Base-by-base conservation (phyloP, 805 yeast genomes). In the Ogataea angusta region DNA sequence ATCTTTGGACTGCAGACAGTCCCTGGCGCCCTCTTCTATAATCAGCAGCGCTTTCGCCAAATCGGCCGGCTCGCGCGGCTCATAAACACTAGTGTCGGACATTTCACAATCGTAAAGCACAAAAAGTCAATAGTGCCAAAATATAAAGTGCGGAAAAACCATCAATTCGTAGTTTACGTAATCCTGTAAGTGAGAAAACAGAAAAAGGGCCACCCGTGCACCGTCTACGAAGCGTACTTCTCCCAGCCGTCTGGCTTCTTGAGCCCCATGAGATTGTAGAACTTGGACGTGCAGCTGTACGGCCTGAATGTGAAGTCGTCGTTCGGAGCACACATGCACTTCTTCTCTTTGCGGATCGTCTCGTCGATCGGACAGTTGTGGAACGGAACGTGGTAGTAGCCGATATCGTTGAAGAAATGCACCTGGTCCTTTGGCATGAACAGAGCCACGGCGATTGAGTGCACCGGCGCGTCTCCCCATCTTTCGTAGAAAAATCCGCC, bases 391-490 rank as follows among this genome's bases (percentile, higher is more conserved):
- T 87, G 96, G 68, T 59, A 84, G 64, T 88, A 87, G 37, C 95
- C 95, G 47, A 87, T 76, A 56, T 87, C 95, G 45, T 78, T 83
- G 60, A 89, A 89, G 72, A 83, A 79, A 57, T 88, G 95, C 36
- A 88, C 66, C 56, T 81, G 69, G 46, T 76, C 79, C 60, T 75
- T 78, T 40, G 84, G 78, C 62, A 86, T 59, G 67, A 88, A 85
- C 49, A 88, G 67, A 4, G 93, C 69, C 15, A 86, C 95, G 23
- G 93, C 96, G 55, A 87, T 80, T 5, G 95, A 84, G 63, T 87
- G 96, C 36, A 87, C 82, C 25, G 96, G 96, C 19, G 95, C 95
- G 64, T 87, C 96, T 53, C 95, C 95, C 96, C 95, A 86, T 65
- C 95, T 75, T 69, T 85, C 89, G 63, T 87, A 88, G 68, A 84